These are phyloP conservation scores for Ascosphaera aggregata DNA, from an alignment of 2,329 filamentous ascomycete genomes.

Conservation along the genomic window DNA sequence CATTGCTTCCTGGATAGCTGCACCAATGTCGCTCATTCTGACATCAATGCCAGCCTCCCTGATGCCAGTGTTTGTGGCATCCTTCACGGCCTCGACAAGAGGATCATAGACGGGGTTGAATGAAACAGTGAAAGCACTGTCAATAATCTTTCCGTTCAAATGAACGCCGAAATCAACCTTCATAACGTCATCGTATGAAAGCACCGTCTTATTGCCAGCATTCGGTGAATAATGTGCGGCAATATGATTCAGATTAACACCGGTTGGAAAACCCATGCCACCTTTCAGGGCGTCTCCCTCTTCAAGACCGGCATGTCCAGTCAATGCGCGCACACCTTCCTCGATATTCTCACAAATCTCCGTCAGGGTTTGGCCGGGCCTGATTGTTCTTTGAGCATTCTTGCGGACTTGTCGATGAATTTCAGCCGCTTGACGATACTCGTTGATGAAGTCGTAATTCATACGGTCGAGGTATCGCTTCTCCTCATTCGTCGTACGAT, in stretches of 20 bases:
- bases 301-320: constrained; percentile 51
- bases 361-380: constrained; percentile 56
- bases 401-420: constrained; percentile 72
- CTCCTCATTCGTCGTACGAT: constrained; percentile 63
- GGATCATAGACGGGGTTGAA: constrained; percentile 47
- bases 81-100: constrained; percentile 40
- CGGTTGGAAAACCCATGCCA: constrained; percentile 72
- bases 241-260: constrained; percentile 62
- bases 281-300: constrained; percentile 58
- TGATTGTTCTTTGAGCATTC: constrained; percentile 58
- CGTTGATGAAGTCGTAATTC: constrained; percentile 54
- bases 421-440: constrained; percentile 70
- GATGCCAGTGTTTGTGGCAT: constrained; percentile 52
- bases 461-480: constrained; percentile 62
- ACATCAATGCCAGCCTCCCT: constrained; percentile 80
- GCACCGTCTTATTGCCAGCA: constrained; percentile 54
- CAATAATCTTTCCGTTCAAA: constrained; percentile 46
- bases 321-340: constrained; percentile 52
- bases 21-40: constrained; percentile 65
- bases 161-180: constrained; percentile 53
- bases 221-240: constrained; percentile 77
- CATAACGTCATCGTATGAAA: constrained; percentile 45
- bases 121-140: constrained; percentile 46
- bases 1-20: constrained; percentile 72
- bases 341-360: constrained; percentile 79